A percentile compares a stretch with the other conserved stretches of the same genome.
phyloP scores from a whole-genome alignment of 345 rosid genomes.

The Conringia planisiliqua region DNA sequence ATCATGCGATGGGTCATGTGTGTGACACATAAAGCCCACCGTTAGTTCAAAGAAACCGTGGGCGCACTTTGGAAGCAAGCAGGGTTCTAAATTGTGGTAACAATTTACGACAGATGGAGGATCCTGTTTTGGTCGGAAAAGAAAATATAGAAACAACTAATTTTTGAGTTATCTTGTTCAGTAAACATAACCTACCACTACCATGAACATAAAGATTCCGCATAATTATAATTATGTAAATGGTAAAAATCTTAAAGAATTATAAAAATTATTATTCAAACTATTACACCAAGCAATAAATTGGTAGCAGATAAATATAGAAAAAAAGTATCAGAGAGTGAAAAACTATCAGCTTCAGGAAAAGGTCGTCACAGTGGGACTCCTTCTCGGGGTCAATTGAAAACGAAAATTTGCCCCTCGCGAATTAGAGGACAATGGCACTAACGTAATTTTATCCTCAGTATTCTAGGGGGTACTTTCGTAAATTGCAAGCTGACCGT shows the following conservation, averaged over 20 bases:
- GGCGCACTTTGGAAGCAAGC: slow-evolving; percentile 1
- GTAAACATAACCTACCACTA: background rate
- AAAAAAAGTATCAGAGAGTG: background rate
- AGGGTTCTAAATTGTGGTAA: background rate
- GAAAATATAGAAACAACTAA: background rate
- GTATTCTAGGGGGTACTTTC: background rate
- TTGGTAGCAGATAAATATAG: background rate
- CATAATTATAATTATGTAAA: background rate
- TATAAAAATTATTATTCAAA: background rate
- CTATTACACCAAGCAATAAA: background rate
- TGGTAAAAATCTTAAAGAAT: background rate
- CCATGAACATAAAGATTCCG: background rate
- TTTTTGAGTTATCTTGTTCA: background rate
- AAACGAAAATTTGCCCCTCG: background rate
- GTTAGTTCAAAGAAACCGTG: background rate
- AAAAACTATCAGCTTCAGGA: background rate
- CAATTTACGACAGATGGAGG: background rate
- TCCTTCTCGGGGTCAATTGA: background rate
- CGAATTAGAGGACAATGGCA: background rate
- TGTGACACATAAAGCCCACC: background rate
- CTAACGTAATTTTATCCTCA: background rate
- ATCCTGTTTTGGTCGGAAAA: background rate
- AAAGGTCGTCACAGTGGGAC: slow-evolving; percentile 8
- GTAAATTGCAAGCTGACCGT: slow-evolving; percentile 27
- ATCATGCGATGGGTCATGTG: background rate